Evolutionary conservation across 257 asterid species (phyloP).

Genomic region (Solanum piurae): DNA sequence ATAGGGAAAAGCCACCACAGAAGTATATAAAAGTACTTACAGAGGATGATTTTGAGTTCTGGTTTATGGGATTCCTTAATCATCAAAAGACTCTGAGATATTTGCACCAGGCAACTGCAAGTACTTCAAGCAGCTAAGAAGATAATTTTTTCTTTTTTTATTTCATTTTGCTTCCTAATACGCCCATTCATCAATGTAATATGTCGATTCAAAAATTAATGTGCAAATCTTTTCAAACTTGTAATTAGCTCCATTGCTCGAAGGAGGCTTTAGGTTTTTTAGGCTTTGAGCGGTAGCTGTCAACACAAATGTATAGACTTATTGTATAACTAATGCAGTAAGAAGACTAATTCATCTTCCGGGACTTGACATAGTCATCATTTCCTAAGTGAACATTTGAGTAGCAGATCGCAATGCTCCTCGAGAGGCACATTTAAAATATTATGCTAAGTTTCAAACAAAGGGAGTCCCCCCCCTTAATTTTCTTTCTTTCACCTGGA

Average conservation of each 20-base stretch:
- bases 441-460: not conserved
- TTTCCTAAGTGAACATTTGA: not conserved
- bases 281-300: not conserved
- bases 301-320: not conserved
- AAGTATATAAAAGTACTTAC: constrained; percentile 35
- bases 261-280: not conserved
- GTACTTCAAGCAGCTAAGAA: not conserved
- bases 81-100: constrained; percentile 25
- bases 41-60: constrained; percentile 34
- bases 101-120: constrained; percentile 15
- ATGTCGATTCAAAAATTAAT: not conserved
- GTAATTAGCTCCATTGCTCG: not conserved
- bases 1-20: constrained; percentile 20
- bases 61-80: constrained; percentile 52
- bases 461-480: not conserved
- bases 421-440: not conserved
- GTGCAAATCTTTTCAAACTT: not conserved
- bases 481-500: too few relatives aligned
- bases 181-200: not conserved
- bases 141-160: not conserved
- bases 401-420: not conserved
- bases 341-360: not conserved
- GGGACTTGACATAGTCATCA: not conserved
- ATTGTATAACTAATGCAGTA: not conserved
- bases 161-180: not conserved